Percentiles rank a stretch among this genome's conserved stretches.
Conservation (phyloP, 1,284 basidiomycete genomes). For the Boletus hoseneyae region DNA sequence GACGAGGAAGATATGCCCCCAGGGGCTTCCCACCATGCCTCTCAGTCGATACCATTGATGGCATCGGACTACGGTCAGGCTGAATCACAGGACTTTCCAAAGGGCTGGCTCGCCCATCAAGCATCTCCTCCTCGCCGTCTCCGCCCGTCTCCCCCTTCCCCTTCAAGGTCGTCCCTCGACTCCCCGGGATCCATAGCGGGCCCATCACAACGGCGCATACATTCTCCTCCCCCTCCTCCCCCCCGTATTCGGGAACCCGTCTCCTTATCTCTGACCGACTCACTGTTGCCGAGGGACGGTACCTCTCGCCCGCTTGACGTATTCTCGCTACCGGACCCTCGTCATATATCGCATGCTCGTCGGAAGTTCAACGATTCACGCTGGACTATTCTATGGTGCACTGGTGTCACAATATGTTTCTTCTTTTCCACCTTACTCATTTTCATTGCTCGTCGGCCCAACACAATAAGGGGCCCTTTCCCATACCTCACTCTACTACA, state of each 20-base stretch:
- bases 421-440: constrained; percentile 63
- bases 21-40: constrained; percentile 40
- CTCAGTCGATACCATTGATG: constrained; percentile 53
- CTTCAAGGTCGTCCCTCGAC: constrained; percentile 47
- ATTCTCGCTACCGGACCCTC: constrained; percentile 72
- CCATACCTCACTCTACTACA: constrained; percentile 79
- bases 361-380: constrained; percentile 67
- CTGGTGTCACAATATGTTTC: constrained; percentile 54
- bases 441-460: constrained; percentile 46
- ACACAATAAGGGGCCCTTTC: constrained; percentile 36
- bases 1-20: constrained; percentile 50
- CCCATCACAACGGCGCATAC: constrained; percentile 18
- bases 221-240: constrained; percentile 32
- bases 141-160: constrained; percentile 46
- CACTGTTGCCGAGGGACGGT: constrained; percentile 67
- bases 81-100: constrained; percentile 41
- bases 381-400: constrained; percentile 69
- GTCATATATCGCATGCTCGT: constrained; percentile 54
- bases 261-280: constrained; percentile 67
- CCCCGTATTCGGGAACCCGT: constrained; percentile 39
- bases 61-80: constrained; percentile 36
- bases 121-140: constrained; percentile 40
- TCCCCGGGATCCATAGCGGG: constrained; percentile 37
- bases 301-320: constrained; percentile 57
- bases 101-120: constrained; percentile 73